Percentiles rank a stretch among this genome's conserved stretches.
Evolutionary conservation across 1,284 basidiomycete species (phyloP).

Genomic region (Singerocomus rubriflavus): DNA sequence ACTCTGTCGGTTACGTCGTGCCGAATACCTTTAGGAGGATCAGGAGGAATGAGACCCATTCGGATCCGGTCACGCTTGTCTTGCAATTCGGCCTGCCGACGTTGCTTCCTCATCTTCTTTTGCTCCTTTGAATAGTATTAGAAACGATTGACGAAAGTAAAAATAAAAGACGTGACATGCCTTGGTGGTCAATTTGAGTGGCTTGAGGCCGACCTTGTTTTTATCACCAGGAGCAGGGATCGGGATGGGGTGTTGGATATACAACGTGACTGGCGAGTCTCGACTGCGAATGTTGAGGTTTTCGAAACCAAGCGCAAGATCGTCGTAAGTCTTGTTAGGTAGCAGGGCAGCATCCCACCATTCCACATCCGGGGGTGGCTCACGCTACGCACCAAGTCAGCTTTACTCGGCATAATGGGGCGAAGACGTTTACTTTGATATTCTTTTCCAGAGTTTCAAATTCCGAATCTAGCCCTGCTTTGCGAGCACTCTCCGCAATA

Average conservation of each 20-base stretch:
- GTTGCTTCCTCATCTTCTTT: constrained; percentile 94
- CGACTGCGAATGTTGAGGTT: constrained; percentile 59
- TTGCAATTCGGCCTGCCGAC: constrained; percentile 85
- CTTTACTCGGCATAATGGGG: neutral
- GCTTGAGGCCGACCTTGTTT: constrained; percentile 71
- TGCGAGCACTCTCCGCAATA: constrained; percentile 88
- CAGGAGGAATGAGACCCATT: constrained; percentile 95
- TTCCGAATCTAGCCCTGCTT: constrained; percentile 91
- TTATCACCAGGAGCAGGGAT: constrained; percentile 91
- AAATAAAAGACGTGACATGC: constrained; percentile 29
- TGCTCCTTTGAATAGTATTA: constrained; percentile 59
- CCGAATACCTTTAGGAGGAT: constrained; percentile 83
- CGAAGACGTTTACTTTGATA: constrained; percentile 59
- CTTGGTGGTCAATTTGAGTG: constrained; percentile 89
- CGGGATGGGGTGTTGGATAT: constrained; percentile 96
- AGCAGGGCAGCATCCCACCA: constrained; percentile 98
- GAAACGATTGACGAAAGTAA: neutral
- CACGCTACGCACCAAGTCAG: constrained; percentile 48
- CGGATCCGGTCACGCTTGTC: constrained; percentile 94
- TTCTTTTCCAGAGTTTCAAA: constrained; percentile 88
- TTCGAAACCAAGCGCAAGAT: constrained; percentile 57
- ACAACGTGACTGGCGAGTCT: constrained; percentile 83
- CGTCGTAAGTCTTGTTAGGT: constrained; percentile 76
- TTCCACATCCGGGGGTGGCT: constrained; percentile 85
- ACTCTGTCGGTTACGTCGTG: neutral